These are phyloP conservation scores for Mycena crocata DNA, from an alignment of 768 basidiomycete genomes.

Conservation along the genomic window DNA sequence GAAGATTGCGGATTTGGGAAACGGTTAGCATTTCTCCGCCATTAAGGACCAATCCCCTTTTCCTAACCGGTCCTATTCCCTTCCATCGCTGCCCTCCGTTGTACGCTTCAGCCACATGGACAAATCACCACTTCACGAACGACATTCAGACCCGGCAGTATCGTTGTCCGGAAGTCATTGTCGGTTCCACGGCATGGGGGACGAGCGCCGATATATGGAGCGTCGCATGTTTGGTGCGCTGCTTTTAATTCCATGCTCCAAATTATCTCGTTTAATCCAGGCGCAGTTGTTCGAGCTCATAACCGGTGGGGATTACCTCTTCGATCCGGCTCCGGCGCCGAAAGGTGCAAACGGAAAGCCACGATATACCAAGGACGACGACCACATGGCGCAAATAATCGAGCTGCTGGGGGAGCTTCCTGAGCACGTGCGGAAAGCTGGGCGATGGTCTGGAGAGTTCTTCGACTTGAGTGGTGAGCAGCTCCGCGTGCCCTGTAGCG, in stretches of 20 bases:
- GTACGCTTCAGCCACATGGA: slow-evolving; percentile 78
- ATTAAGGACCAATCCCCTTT: not conserved
- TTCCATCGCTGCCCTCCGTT: not conserved
- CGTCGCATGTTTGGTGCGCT: slow-evolving; percentile 89
- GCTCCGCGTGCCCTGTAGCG: not conserved
- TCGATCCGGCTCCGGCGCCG: slow-evolving; percentile 88
- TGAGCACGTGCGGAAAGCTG: slow-evolving; percentile 81
- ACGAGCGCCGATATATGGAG: slow-evolving; percentile 97
- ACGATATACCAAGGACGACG: slow-evolving; percentile 95
- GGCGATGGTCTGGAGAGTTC: slow-evolving; percentile 94
- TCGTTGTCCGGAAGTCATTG: slow-evolving; percentile 96
- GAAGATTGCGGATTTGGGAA: slow-evolving; percentile 98
- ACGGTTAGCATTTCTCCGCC: slow-evolving; percentile 63
- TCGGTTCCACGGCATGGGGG: slow-evolving; percentile 92
- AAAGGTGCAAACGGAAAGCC: slow-evolving; percentile 55
- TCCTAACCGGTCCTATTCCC: not conserved
- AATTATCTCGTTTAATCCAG: not conserved
- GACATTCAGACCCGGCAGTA: slow-evolving; percentile 99
- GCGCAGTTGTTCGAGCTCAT: slow-evolving; percentile 96
- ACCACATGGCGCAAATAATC: slow-evolving; percentile 97
- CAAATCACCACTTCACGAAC: slow-evolving; percentile 97
- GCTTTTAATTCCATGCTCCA: not conserved
- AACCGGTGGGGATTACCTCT: slow-evolving; percentile 97
- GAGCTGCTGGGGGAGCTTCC: slow-evolving; percentile 95
- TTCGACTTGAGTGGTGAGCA: slow-evolving; percentile 90